Evolutionary conservation across 768 basidiomycete genomes (phyloP), one percentile per base, ranked within the genome.

Genomic region (Tylopilus subfusipes): DNA sequence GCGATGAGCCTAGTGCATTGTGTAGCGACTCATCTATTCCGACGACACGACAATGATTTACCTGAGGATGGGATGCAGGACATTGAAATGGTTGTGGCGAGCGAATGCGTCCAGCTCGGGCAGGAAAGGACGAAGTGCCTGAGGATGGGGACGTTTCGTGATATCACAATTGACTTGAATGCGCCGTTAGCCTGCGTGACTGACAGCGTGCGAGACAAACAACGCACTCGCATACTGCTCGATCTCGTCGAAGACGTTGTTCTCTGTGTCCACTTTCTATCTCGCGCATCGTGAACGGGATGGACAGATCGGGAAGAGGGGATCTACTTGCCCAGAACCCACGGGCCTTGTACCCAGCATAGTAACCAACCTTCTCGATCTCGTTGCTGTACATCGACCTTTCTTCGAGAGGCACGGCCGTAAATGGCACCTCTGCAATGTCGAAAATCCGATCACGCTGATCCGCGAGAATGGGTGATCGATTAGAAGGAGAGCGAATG

Each of bases 181-280:
- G n/a, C 5, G 7, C 12, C 45, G 8, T 54, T 11, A 52, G 30
- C 30, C 14, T 19, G 22, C 11, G 8, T 12, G 1, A 14, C 14
- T 8, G 24, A 21, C 2, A 31, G 2, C n/a, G 47, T n/a, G 21
- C 18, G 21, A 33, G 48, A 22, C 24, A 11, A 29, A 25, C 9
- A 2, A 65, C 78, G 30, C 53, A 85, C 83, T 70, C 58, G 77
- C 80, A 59, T 85, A 86, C 34, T 81, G 75, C 57, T 85, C 84
- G 19, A 85, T 68, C 58, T 85, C 82, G 62, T 87, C 85, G n/a
- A 63, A 75, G 29, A 86, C 78, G 5, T 82, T 81, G n/a, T 55
- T 57, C 0, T 57, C 51, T 5, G 75, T 72, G 42, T 79, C 80
- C 22, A 86, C 78, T 49, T 81, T 78, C 84, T 86, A 48, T 2